These are phyloP conservation scores for Lagenaria siceraria DNA, from an alignment of 306 rosid genomes.

Conservation along the genomic window DNA sequence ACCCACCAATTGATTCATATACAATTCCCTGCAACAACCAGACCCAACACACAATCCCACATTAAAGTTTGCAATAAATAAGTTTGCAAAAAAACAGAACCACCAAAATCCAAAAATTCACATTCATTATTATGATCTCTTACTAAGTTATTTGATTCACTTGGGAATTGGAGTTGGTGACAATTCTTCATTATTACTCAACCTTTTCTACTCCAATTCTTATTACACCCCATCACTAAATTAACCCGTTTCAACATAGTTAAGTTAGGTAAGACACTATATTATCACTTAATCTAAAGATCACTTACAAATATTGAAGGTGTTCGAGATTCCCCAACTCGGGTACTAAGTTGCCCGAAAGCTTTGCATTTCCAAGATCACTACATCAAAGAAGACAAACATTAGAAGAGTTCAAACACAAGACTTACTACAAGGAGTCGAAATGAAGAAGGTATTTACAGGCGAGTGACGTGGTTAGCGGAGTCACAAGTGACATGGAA, in stretches of 20 bases:
- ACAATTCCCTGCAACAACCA: conserved; percentile 47
- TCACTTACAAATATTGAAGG: conserved; percentile 69
- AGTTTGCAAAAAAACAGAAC: not conserved
- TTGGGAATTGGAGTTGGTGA: not conserved
- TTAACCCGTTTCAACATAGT: no score
- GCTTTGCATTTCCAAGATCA: conserved; percentile 80
- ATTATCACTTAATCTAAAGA: no score
- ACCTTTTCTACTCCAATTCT: no score
- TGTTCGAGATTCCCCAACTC: conserved; percentile 57
- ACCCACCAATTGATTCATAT: conserved; percentile 56
- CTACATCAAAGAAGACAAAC: conserved; percentile 14
- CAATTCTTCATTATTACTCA: no score
- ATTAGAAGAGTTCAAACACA: not conserved
- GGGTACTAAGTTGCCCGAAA: conserved; percentile 58
- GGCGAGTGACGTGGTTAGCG: conserved; percentile 47
- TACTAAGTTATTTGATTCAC: not conserved
- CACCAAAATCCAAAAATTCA: not conserved
- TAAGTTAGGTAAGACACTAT: not conserved
- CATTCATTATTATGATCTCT: not conserved
- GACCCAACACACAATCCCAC: not conserved
- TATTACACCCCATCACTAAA: no score
- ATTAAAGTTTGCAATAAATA: not conserved
- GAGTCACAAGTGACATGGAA: conserved; percentile 74
- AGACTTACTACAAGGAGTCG: not conserved
- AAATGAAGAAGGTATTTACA: conserved; percentile 22